Base-by-base conservation (phyloP, 768 basidiomycete genomes). In the Mycena crocata region DNA sequence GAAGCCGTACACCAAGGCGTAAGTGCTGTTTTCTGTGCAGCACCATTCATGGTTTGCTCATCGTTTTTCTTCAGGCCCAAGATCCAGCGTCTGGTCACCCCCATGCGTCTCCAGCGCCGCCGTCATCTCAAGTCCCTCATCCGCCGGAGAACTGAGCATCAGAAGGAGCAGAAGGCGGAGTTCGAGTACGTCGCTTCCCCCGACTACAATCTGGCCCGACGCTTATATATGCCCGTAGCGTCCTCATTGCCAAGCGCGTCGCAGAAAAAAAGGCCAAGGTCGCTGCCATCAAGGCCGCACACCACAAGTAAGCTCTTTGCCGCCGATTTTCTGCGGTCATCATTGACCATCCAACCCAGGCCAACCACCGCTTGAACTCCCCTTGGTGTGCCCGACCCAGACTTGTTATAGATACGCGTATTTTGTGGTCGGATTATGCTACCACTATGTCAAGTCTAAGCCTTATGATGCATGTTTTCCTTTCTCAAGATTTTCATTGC, bases 1-100 rank as follows among this genome's bases (percentile, higher is more conserved):
- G 55, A 98, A 98, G 86, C 92, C 96, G 48, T 97, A 96, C 83
- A 94, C 92, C 84, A 99, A 99, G 86, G 95, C 96, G 93, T 95
- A 77, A 79, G 92, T 91, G 9, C 5, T 17, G 5, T 62, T 42
- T 28, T 21, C 39, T 56, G 34, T 21, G 44, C 58, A 31, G 23
- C 7, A 39, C 15, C 32, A 35, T 26, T 37, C 32, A 40, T 42
- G 39, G n/a, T n/a, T n/a, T 31, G 12, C 32, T 50, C 10, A 31
- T 56, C 13, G 56, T 42, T 44, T 15, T 37, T 52, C 31, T 26
- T 23, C 60, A 95, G 94, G 74, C 95, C 96, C 76, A 97, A 97
- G 86, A 98, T 98, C 80, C 95, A 98, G 83, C 90, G 96, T 76
- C 89, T 98, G 66, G 96, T 98, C 73, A 98, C 96, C 50, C 96